phyloP scores from a whole-genome alignment of 148 eudicot species.

The Camellia lanceoleosa region DNA sequence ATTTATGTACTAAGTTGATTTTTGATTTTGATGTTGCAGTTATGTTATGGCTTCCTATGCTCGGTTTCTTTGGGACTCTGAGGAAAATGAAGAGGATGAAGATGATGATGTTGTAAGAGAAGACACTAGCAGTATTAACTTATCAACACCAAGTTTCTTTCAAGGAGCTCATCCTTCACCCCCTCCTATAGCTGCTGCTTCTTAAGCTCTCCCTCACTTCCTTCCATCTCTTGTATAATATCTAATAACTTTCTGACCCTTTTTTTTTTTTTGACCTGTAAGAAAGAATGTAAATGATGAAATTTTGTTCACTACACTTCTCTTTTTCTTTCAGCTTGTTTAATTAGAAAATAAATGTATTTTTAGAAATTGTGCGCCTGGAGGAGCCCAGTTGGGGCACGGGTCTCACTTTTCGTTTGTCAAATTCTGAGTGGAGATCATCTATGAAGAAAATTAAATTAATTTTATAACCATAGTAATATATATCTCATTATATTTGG shows the following conservation, averaged over 20 bases:
- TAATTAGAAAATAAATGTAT: too few relatives aligned
- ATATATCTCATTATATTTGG: too few relatives aligned
- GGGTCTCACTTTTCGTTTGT: too few relatives aligned
- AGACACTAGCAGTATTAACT: neutral
- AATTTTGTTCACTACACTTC: neutral
- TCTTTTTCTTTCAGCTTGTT: neutral
- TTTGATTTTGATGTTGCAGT: constrained; percentile 34
- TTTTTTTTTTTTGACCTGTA: neutral
- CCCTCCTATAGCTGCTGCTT: constrained; percentile 13
- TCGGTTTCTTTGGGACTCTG: constrained; percentile 74
- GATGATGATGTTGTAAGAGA: neutral
- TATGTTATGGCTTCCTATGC: constrained; percentile 80
- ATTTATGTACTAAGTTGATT: neutral
- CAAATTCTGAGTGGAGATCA: too few relatives aligned
- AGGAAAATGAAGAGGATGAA: constrained; percentile 46
- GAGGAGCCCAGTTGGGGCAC: too few relatives aligned
- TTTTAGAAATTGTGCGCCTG: too few relatives aligned
- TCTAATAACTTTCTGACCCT: neutral
- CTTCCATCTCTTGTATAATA: constrained; percentile 7
- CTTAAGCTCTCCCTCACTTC: neutral
- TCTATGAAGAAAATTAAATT: too few relatives aligned
- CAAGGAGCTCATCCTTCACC: neutral
- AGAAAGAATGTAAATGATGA: constrained; percentile 14
- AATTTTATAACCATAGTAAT: too few relatives aligned
- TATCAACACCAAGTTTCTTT: neutral